These are phyloP conservation scores for Talaromyces proteolyticus DNA, from an alignment of 495 filamentous ascomycete species.

Conservation along the genomic window DNA sequence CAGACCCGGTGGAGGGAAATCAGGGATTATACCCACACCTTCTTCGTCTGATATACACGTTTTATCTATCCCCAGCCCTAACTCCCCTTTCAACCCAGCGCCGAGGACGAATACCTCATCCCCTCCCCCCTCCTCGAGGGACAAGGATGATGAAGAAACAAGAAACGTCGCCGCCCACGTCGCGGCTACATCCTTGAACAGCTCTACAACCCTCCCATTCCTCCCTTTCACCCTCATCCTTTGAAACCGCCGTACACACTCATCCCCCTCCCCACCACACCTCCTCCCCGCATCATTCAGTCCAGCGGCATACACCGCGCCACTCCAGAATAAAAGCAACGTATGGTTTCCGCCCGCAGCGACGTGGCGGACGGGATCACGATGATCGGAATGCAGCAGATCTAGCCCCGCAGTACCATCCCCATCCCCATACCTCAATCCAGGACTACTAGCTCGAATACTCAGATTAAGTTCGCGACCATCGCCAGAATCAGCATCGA, in stretches of 20 bases:
- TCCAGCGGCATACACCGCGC: conserved; percentile 58
- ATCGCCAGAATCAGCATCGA: no score
- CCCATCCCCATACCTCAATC: neutral
- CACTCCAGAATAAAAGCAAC: conserved; percentile 53
- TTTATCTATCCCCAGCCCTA: conserved; percentile 49
- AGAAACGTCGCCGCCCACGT: conserved; percentile 72
- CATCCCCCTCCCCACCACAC: no score
- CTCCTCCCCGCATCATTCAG: conserved; percentile 44
- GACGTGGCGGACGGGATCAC: conserved; percentile 34
- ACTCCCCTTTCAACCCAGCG: conserved; percentile 60
- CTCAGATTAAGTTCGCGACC: no score
- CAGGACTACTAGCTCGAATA: no score
- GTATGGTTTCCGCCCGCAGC: conserved; percentile 87
- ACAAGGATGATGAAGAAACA: conserved; percentile 26
- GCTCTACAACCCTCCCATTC: conserved; percentile 6
- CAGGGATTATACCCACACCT: conserved; percentile 27
- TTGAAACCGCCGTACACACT: no score
- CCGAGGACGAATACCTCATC: conserved; percentile 58
- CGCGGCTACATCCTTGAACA: conserved; percentile 47
- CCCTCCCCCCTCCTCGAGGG: no score
- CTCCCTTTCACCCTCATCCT: neutral
- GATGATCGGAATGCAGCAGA: neutral
- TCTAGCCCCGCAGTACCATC: no score
- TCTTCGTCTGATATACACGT: neutral
- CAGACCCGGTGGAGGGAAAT: conserved; percentile 55